Base-by-base conservation (phyloP, 331 rosid species). In the Quercus tomentella region DNA sequence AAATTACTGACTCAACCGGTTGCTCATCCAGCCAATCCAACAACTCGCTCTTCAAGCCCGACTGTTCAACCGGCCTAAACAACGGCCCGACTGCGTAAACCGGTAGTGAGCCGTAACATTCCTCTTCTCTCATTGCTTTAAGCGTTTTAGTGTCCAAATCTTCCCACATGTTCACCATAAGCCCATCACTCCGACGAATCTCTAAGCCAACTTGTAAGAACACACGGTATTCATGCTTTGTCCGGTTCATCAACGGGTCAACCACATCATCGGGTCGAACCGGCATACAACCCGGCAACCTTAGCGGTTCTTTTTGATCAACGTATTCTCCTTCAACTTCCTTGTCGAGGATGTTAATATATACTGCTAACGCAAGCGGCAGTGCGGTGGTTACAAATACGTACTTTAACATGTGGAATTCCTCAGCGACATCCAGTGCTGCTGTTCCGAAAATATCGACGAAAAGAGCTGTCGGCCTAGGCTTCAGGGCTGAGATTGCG, bases 161-260 rank as follows among this genome's bases (percentile, higher is more conserved):
- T 2, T 88, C 86, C 92, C 92, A 90, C 8, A 86, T 82, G 35
- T 87, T 88, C 20, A 88, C 54, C 81, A 88, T 57, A 35, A 90
- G 60, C 3, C 89, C 92, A 37, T 90, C 88, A n/a, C 82, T 54
- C 55, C 14, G 41, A 2, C 70, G 56, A 37, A 79, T 31, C 10
- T 21, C 79, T 1, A 1, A 15, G 2, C 73, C 86, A 0, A 52
- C 1, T 4, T 49, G 69, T 2, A 86, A 22, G 23, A 56, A 83
- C 58, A 76, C 87, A 2, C 0, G 1, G 14, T 91, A 85, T 45
- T 88, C 86, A 11, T 4, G 65, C 49, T 81, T 8, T 35, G 63
- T 76, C 5, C 92, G 83, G 54, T 89, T 77, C 14, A 80, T 55
- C 89, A 89, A 83, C 3, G 79, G 86, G n/a, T 85, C 84, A 17